Evolutionary conservation across 768 basidiomycete genomes (phyloP), one percentile per base, ranked within the genome.

Genomic region (Psilocybe tampanensis): DNA sequence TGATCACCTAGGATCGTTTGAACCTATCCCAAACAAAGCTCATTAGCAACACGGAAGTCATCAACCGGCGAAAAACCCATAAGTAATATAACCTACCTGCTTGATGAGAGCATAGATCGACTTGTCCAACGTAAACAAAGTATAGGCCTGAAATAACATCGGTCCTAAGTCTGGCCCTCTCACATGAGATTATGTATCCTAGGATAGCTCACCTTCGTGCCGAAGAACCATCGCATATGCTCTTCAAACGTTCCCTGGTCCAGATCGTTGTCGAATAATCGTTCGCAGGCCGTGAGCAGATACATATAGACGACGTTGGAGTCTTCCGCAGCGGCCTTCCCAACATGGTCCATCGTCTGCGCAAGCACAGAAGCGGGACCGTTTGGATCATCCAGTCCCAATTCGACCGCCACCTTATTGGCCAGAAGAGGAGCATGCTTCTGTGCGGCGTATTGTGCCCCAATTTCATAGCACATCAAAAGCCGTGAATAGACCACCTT

Each of bases 181-280:
- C 62, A 54, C 55, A 47, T 29, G 44, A 47, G n/a, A n/a, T n/a
- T n/a, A 47, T 26, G 48, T 44, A 48, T 55, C 36, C 57, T 34
- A 29, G 29, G 29, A 55, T 21, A 36, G 59, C 79, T 60, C 71
- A 90, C 90, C 82, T 88, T 89, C 59, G 86, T 93, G 29, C 92
- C 91, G 75, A 94, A 95, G 75, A 95, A 91, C 84, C 93, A 92
- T 61, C 97, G 78, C 86, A 98, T 86, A 66, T 94, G 92, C 70
- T 98, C 97, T 71, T 98, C 96, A 65, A 95, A 98, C 19, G 87
- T 85, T n/a, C 82, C 75, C 68, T 89, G 91, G 70, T 98, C 97
- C 58, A 98, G 80, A 68, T 98, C 95, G 60, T 84, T 89, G 65
- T 94, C 94, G 68, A 98, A 98, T 41, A 96, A 72, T 78, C 92